Percentiles rank a stretch among this genome's conserved stretches.
Conservation (phyloP, 768 basidiomycete genomes). For the Postia placenta region DNA sequence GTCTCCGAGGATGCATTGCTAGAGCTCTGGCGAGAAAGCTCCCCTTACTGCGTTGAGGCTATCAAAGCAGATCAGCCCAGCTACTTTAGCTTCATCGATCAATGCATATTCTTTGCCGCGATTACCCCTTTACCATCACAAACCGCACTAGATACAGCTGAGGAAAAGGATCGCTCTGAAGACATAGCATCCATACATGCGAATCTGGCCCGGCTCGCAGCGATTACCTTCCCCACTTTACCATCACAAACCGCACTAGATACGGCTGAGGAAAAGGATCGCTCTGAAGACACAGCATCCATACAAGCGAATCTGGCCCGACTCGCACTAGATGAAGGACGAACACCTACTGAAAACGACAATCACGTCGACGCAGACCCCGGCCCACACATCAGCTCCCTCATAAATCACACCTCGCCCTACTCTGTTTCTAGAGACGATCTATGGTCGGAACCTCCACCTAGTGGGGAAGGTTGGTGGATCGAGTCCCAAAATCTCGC, state of each 20-base stretch:
- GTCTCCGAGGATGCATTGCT: not conserved
- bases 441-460: no score
- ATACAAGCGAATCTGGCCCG: not conserved
- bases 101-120: constrained; percentile 12
- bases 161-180: not conserved
- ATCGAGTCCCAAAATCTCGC: not conserved
- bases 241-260: not conserved
- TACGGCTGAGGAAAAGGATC: not conserved
- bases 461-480: not conserved
- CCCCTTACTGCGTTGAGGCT: constrained; percentile 8
- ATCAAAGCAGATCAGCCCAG: not conserved
- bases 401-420: no score
- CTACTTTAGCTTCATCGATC: constrained; percentile 5
- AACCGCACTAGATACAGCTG: not conserved
- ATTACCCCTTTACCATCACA: not conserved
- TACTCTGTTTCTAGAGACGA: no score
- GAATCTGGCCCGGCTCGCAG: not conserved
- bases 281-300: not conserved
- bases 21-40: constrained; percentile 4
- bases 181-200: not conserved
- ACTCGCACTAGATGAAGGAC: no score
- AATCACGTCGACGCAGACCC: no score
- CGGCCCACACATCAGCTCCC: no score
- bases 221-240: not conserved
- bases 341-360: no score